These are phyloP conservation scores for Heterobasidion parviporum DNA, from an alignment of 1,284 basidiomycete species.

Conservation along the genomic window DNA sequence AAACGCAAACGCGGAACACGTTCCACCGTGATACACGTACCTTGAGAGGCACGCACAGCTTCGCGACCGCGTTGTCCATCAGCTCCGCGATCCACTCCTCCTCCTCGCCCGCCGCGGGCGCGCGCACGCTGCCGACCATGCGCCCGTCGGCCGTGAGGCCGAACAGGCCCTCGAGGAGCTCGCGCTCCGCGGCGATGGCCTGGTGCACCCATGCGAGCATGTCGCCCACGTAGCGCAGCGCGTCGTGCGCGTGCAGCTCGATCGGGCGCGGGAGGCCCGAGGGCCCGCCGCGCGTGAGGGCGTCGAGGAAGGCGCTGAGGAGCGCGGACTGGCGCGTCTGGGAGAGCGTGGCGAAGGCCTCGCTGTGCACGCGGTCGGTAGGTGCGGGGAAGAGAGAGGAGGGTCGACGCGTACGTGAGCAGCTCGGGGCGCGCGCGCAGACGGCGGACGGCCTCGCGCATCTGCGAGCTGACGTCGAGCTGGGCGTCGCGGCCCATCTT, in stretches of 20 bases:
- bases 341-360: slow-evolving; percentile 71
- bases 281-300: slow-evolving; percentile 85
- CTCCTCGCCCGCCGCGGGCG: slow-evolving; percentile 52
- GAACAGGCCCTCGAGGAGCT: slow-evolving; percentile 85
- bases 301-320: slow-evolving; percentile 75
- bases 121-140: slow-evolving; percentile 72
- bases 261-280: slow-evolving; percentile 83
- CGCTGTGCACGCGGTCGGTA: slow-evolving; percentile 34
- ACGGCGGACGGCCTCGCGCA: slow-evolving; percentile 71
- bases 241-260: slow-evolving; percentile 95
- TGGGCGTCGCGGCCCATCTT: slow-evolving; percentile 71
- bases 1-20: not conserved
- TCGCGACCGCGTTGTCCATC: slow-evolving; percentile 79
- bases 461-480: slow-evolving; percentile 66
- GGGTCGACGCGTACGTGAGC: slow-evolving; percentile 47
- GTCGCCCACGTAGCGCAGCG: slow-evolving; percentile 92
- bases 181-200: slow-evolving; percentile 87
- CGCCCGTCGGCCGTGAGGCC: slow-evolving; percentile 54
- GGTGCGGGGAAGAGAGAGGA: slow-evolving; percentile 8
- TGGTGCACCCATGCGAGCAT: slow-evolving; percentile 99
- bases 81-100: slow-evolving; percentile 77
- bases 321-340: slow-evolving; percentile 79
- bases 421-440: slow-evolving; percentile 71
- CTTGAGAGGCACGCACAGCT: slow-evolving; percentile 81
- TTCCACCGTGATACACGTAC: slow-evolving; percentile 26